These are phyloP conservation scores for Diplodia seriata DNA, from an alignment of 2,329 filamentous ascomycete genomes.

Conservation along the genomic window DNA sequence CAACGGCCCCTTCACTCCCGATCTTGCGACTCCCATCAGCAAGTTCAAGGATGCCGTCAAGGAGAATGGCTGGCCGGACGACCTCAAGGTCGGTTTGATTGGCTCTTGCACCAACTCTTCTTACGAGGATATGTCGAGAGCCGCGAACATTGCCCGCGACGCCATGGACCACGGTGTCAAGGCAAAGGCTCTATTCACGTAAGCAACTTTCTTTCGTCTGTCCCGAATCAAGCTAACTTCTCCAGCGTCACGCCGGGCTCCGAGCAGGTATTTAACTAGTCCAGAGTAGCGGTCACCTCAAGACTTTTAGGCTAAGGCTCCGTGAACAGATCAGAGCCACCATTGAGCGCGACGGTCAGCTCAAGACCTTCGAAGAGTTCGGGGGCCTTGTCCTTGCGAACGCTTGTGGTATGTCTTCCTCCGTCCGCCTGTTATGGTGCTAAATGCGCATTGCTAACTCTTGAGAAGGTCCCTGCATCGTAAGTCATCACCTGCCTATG, in stretches of 20 bases:
- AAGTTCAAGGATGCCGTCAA: conserved; percentile 96
- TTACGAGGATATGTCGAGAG: conserved; percentile 90
- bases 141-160: conserved; percentile 88
- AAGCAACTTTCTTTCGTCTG: too few relatives aligned
- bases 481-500: too few relatives aligned
- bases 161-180: conserved; percentile 92
- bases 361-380: conserved; percentile 94
- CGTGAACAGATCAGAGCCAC: conserved; percentile 88
- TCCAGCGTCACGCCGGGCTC: conserved; percentile 82
- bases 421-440: too few relatives aligned
- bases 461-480: too few relatives aligned
- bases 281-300: too few relatives aligned
- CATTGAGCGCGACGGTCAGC: conserved; percentile 86
- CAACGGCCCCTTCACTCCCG: conserved; percentile 98
- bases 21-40: conserved; percentile 96
- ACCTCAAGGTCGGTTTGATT: conserved; percentile 95
- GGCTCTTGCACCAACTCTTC: conserved; percentile 97
- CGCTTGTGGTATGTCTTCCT: too few relatives aligned
- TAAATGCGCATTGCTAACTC: too few relatives aligned
- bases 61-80: conserved; percentile 93
- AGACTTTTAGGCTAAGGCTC: too few relatives aligned
- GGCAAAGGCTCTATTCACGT: conserved; percentile 87
- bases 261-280: conserved; percentile 44
- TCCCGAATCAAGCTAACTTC: too few relatives aligned
- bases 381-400: too few relatives aligned